Base-by-base conservation (phyloP, 2,329 filamentous ascomycete genomes). In the Fusarium xyrophilum region DNA sequence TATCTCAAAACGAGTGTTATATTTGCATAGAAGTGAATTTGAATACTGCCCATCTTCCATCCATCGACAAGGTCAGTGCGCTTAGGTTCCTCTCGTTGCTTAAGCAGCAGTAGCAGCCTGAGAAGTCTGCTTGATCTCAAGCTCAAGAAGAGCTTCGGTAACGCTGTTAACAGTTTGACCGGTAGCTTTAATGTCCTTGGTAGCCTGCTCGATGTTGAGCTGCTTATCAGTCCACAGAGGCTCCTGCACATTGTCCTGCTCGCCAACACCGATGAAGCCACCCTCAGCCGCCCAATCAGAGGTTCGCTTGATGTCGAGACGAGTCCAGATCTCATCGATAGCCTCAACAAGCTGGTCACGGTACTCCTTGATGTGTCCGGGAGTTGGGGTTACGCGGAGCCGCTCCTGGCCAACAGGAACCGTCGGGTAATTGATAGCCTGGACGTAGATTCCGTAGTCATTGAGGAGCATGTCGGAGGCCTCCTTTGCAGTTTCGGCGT, bases 381-480 rank as follows among this genome's bases (percentile, higher is more conserved):
- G 96, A 2, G 96, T 99, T 0, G 96, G 96, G 3, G 96, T 99
- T 79, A 99, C 93, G 71, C 96, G 91, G 59, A 99, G 90, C 61
- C 96, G 90, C 81, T 99, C 96, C 83, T 99, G 94, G n/a, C 96
- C 96, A 10, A 97, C 93, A 5, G 96, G 96, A 5, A 99, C 96
- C 53, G 96, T 99, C 4, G 96, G 96, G 81, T 98, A 98, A 83
- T 99, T 99, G 86, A 99, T 98, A 57, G 93, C 93, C 82, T 99
- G 96, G 28, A 99, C 96, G 78, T 99, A 99, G 77, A 99, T 97
- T 65, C 89, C 88, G 83, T 97, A 92, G 71, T 97, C 91, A 71
- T 91, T 89, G 17, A 99, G 87, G 25, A 99, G 88, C 83, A 97
- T 89, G 77, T 99, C 96, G 27, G 93, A 97, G 11, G 96, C 96